These are phyloP conservation scores for Lichina pygmaea DNA, from an alignment of 495 filamentous ascomycete genomes.

Conservation along the genomic window DNA sequence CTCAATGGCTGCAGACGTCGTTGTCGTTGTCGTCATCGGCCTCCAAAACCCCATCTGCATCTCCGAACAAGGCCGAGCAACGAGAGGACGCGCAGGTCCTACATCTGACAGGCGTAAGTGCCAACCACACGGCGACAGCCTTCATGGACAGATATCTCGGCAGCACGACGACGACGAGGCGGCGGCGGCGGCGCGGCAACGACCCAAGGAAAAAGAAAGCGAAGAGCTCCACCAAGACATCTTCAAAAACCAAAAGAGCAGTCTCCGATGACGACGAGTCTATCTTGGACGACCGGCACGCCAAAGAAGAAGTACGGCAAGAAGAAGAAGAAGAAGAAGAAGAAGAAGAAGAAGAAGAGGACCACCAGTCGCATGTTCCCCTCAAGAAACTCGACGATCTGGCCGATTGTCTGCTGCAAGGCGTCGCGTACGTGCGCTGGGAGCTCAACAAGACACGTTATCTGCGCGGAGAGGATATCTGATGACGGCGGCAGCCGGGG, in stretches of 20 bases:
- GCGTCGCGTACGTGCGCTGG: conserved; percentile 67
- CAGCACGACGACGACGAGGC: background rate
- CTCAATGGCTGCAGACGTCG: conserved; percentile 19
- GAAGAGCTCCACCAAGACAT: background rate
- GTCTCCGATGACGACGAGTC: background rate
- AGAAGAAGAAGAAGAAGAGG: conserved; percentile 9
- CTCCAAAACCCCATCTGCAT: too few relatives aligned
- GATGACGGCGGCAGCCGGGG: conserved; percentile 10
- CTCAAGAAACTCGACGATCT: conserved; percentile 65
- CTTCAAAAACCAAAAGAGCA: background rate
- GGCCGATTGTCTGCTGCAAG: conserved; percentile 73
- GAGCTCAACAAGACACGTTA: conserved; percentile 26
- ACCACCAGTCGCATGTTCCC: background rate
- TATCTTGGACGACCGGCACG: background rate
- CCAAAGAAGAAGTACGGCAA: conserved; percentile 20
- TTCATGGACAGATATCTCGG: conserved; percentile 1
- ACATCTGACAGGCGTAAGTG: conserved; percentile 8
- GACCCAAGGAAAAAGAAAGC: background rate
- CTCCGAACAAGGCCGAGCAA: too few relatives aligned
- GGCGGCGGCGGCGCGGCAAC: background rate
- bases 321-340: conserved; percentile 22
- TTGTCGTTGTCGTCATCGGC: too few relatives aligned
- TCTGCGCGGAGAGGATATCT: conserved; percentile 2
- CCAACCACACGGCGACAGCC: conserved; percentile 1
- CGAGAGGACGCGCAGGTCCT: background rate